Percentiles rank a stretch among this genome's conserved stretches.
These are phyloP conservation scores for Aspergillus melleus DNA, from an alignment of 2,329 filamentous ascomycete species.

Conservation along the genomic window DNA sequence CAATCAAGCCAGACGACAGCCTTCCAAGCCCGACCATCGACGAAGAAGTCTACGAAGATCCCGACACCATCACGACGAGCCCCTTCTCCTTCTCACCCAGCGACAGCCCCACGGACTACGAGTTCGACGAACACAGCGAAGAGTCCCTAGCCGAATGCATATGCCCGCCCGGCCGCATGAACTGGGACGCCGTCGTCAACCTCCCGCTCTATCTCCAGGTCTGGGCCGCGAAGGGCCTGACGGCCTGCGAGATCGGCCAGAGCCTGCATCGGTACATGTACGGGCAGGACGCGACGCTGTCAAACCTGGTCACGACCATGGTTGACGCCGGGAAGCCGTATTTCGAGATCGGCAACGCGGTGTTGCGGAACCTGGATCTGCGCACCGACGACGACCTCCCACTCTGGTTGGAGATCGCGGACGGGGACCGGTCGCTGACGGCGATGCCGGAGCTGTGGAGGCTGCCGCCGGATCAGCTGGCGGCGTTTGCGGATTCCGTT, in stretches of 20 bases:
- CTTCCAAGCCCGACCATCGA: not conserved
- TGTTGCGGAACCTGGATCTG: slow-evolving; percentile 13
- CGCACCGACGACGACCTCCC: not conserved
- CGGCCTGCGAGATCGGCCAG: slow-evolving; percentile 14
- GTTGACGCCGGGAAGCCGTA: slow-evolving; percentile 8
- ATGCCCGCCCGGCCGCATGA: not conserved
- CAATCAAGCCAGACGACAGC: no score
- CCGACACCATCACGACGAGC: not conserved
- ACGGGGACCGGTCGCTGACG: not conserved
- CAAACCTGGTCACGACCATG: slow-evolving; percentile 13
- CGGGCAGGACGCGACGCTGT: slow-evolving; percentile 13
- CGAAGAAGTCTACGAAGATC: not conserved
- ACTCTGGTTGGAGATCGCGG: not conserved
- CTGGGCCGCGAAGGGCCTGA: slow-evolving; percentile 5
- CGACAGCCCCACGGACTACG: not conserved
- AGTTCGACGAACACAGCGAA: not conserved
- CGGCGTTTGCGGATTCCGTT: not conserved
- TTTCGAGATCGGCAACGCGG: slow-evolving; percentile 11
- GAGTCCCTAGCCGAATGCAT: not conserved
- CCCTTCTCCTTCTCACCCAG: not conserved
- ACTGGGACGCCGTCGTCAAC: not conserved
- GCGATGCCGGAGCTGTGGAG: not conserved
- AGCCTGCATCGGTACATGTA: slow-evolving; percentile 9
- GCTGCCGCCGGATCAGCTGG: not conserved
- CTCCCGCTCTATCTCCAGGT: not conserved